These are phyloP conservation scores for Murraya koenigii DNA, from an alignment of 345 rosid species.

Conservation along the genomic window DNA sequence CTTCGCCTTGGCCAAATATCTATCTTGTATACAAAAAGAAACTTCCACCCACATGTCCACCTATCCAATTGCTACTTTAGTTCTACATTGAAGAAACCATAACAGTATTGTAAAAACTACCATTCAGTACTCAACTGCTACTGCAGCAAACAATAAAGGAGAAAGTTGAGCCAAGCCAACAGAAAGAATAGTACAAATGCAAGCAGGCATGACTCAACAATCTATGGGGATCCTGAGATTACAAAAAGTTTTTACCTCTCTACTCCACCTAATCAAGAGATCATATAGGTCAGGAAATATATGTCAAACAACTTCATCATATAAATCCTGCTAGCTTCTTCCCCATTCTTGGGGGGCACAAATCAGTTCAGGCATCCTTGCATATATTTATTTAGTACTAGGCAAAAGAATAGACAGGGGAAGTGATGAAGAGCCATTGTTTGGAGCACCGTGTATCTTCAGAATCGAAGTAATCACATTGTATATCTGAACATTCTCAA, in stretches of 20 bases:
- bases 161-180: background rate
- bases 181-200: slow-evolving; percentile 1
- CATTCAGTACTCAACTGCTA: background rate
- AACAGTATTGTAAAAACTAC: background rate
- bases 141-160: background rate
- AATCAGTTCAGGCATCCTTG: background rate
- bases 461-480: slow-evolving; percentile 81
- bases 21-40: background rate
- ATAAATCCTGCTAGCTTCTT: background rate
- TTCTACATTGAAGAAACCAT: background rate
- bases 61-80: background rate
- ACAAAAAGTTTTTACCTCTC: background rate
- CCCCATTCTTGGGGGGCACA: background rate
- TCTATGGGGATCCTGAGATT: background rate
- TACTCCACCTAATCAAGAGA: background rate
- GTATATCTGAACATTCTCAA: slow-evolving; percentile 91
- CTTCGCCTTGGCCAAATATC: background rate
- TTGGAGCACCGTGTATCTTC: slow-evolving; percentile 66
- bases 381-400: slow-evolving; percentile 19
- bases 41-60: background rate
- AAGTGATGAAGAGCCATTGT: slow-evolving; percentile 68
- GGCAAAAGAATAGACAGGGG: slow-evolving; percentile 50
- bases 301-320: background rate
- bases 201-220: background rate
- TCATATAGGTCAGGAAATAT: slow-evolving; percentile 3